These are phyloP conservation scores for Malania oleifera DNA, from an alignment of 164 flowering plant genomes.

Conservation along the genomic window DNA sequence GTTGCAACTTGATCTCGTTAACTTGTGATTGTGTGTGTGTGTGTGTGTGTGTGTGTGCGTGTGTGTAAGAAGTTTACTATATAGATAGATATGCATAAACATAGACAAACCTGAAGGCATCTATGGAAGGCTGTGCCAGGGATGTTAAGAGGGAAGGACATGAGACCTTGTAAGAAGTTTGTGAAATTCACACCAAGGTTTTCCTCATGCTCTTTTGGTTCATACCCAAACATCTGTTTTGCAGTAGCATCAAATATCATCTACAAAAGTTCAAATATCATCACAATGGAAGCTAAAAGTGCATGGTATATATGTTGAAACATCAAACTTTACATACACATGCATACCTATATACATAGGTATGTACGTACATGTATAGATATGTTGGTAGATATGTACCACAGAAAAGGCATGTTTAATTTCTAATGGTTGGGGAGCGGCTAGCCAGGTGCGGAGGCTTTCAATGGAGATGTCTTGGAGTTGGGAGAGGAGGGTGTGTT, in stretches of 20 bases:
- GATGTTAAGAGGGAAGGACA: constrained; percentile 25
- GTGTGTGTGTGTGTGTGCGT: too few species aligned
- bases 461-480: not conserved
- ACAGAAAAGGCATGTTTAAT: not conserved
- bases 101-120: constrained; percentile 25
- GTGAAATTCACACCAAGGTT: constrained; percentile 5
- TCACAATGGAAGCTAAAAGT: too few species aligned
- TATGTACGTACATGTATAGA: not conserved
- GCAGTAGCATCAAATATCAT: constrained; percentile 18
- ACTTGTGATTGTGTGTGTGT: too few species aligned
- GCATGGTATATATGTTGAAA: too few species aligned
- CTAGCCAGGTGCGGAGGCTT: not conserved
- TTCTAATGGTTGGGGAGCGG: too few species aligned
- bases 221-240: constrained; percentile 12
- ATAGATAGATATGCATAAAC: too few species aligned
- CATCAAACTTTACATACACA: too few species aligned
- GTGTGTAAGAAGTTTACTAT: too few species aligned
- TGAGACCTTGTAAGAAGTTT: constrained; percentile 10
- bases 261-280: too few species aligned
- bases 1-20: too few species aligned
- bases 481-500: not conserved
- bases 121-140: constrained; percentile 25
- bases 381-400: too few species aligned
- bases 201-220: not conserved
- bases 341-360: not conserved